These are phyloP conservation scores for Pleurotus tuoliensis DNA, from an alignment of 768 basidiomycete genomes.

Conservation along the genomic window DNA sequence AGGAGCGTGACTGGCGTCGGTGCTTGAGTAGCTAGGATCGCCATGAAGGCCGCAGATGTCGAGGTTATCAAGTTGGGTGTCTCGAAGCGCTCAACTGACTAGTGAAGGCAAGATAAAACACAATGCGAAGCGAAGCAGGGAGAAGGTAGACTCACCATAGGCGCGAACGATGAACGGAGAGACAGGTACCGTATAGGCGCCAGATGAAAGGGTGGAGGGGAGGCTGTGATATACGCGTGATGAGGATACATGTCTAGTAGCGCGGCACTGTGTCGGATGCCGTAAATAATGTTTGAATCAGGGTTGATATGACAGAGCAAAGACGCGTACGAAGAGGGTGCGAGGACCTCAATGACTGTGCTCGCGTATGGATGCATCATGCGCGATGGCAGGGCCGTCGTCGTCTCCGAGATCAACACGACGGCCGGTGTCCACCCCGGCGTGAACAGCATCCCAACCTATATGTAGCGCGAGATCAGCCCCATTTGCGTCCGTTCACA, in stretches of 20 bases:
- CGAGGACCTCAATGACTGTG: conserved; percentile 34
- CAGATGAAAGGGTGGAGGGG: conserved; percentile 30
- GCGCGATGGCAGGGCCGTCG: conserved; percentile 43
- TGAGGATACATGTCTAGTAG: conserved; percentile 52
- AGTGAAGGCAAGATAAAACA: conserved; percentile 15
- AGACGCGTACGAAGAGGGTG: conserved; percentile 42
- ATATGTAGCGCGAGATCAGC: neutral
- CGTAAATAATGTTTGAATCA: neutral
- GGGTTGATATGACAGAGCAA: neutral
- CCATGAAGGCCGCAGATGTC: conserved; percentile 51
- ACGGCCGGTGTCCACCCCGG: conserved; percentile 44
- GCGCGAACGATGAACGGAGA: conserved; percentile 13
- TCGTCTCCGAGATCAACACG: conserved; percentile 51
- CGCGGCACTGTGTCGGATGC: conserved; percentile 31
- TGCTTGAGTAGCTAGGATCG: conserved; percentile 22
- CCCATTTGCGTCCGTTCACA: too few relatives aligned
- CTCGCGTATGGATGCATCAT: conserved; percentile 47
- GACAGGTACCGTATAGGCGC: conserved; percentile 55
- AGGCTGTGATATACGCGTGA: conserved; percentile 40
- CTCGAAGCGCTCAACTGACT: conserved; percentile 33
- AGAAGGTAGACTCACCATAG: conserved; percentile 15
- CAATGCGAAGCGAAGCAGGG: neutral
- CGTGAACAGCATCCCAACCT: conserved; percentile 51
- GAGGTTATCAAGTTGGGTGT: conserved; percentile 58
- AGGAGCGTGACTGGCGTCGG: conserved; percentile 28